Percentiles rank a stretch among this genome's conserved stretches.
Evolutionary conservation across 495 filamentous ascomycete genomes (phyloP).

Genomic region (Pyrenula massariospora): DNA sequence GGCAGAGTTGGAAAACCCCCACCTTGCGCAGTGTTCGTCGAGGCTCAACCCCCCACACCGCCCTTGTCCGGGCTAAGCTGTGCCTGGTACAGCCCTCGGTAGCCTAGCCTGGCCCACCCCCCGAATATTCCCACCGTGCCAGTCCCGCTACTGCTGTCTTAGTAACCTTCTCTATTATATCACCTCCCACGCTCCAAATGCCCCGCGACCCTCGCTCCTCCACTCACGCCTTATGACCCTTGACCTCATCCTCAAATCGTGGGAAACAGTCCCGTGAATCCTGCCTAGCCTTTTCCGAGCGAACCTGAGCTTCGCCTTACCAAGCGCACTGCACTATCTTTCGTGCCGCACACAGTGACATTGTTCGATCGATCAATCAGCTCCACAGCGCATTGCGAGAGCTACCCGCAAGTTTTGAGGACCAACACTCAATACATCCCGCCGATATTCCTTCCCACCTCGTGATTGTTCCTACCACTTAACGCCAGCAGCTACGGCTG

Average conservation of each 20-base stretch:
- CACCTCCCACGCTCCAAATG: neutral
- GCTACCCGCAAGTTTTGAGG: neutral
- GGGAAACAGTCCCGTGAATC: neutral
- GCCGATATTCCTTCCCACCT: too few relatives aligned
- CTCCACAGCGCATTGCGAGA: neutral
- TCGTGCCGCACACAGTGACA: neutral
- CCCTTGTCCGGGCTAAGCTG: neutral
- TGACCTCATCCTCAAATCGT: neutral
- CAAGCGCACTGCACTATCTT: neutral
- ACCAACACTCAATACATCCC: too few relatives aligned
- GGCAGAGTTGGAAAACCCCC: neutral
- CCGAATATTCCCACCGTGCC: too few relatives aligned
- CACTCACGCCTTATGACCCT: neutral
- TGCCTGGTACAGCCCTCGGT: neutral
- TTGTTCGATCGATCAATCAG: neutral
- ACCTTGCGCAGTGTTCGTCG: too few relatives aligned
- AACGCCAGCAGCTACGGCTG: neutral
- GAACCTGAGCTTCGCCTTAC: neutral
- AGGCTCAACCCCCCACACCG: neutral
- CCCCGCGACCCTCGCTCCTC: neutral
- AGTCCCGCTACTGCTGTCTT: too few relatives aligned
- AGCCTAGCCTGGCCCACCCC: neutral
- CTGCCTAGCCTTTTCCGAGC: neutral
- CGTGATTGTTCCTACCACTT: too few relatives aligned
- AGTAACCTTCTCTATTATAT: too few relatives aligned